These are phyloP conservation scores for Xerocomus amazonicus DNA, from an alignment of 1,284 basidiomycete genomes.

Conservation along the genomic window DNA sequence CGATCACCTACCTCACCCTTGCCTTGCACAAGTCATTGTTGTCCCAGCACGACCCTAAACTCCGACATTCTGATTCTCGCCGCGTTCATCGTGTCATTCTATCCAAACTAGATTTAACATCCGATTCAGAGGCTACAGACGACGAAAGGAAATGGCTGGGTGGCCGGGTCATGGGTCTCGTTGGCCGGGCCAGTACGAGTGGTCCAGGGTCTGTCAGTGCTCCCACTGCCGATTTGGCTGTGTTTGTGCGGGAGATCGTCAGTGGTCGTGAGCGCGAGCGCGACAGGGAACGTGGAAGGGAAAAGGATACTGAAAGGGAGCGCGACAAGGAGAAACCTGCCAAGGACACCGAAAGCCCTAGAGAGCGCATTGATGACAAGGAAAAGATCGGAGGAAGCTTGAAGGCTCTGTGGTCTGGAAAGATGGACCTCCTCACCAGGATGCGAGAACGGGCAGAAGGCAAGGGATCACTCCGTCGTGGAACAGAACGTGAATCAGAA, in stretches of 20 bases:
- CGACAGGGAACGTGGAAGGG: slow-evolving; percentile 29
- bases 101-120: slow-evolving; percentile 44
- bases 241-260: slow-evolving; percentile 33
- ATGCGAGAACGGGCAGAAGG: slow-evolving; percentile 33
- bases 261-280: slow-evolving; percentile 32
- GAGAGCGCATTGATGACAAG: slow-evolving; percentile 35
- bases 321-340: slow-evolving; percentile 34
- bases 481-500: slow-evolving; percentile 20
- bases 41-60: slow-evolving; percentile 50
- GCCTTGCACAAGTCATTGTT: slow-evolving; percentile 48
- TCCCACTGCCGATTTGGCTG: slow-evolving; percentile 44
- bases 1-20: slow-evolving; percentile 39
- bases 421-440: slow-evolving; percentile 25
- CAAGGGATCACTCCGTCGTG: slow-evolving; percentile 8
- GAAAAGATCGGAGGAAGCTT: slow-evolving; percentile 36
- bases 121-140: slow-evolving; percentile 32
- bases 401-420: slow-evolving; percentile 34
- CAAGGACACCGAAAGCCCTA: slow-evolving; percentile 31
- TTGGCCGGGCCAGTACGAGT: slow-evolving; percentile 31
- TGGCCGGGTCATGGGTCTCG: slow-evolving; percentile 37
- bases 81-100: slow-evolving; percentile 60
- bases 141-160: slow-evolving; percentile 29
- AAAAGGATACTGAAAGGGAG: slow-evolving; percentile 30
- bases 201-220: slow-evolving; percentile 38
- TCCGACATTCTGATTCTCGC: slow-evolving; percentile 51